Evolutionary conservation across 1,284 basidiomycete species (phyloP).

Genomic region (Ganoderma sp.): DNA sequence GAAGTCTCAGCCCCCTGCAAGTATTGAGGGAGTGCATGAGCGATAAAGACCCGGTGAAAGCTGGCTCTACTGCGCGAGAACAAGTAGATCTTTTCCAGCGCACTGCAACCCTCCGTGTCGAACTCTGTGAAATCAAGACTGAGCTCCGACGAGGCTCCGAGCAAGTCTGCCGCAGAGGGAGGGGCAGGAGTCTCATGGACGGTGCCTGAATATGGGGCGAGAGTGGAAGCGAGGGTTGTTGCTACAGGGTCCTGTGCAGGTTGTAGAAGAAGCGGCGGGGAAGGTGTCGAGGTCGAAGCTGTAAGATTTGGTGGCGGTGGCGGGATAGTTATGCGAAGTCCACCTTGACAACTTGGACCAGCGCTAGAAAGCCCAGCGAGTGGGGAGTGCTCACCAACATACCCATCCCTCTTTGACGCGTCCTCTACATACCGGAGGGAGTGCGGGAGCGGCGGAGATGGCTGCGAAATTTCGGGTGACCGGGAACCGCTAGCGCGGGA

Average conservation of each 20-base stretch:
- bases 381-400: conserved; percentile 22
- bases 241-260: conserved; percentile 22
- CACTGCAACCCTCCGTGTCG: conserved; percentile 79
- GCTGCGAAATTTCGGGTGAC: conserved; percentile 24
- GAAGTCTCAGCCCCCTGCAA: conserved; percentile 32
- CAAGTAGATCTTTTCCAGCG: conserved; percentile 93
- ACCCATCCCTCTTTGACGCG: conserved; percentile 18
- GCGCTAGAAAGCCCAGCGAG: conserved; percentile 26
- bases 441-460: conserved; percentile 25
- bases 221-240: conserved; percentile 6
- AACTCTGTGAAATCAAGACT: conserved; percentile 47
- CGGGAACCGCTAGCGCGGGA: conserved; percentile 22
- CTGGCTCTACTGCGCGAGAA: conserved; percentile 86
- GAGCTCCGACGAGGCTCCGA: conserved; percentile 23
- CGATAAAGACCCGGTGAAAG: conserved; percentile 88
- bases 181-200: conserved; percentile 18
- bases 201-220: conserved; percentile 10
- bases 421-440: conserved; percentile 28
- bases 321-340: conserved; percentile 35
- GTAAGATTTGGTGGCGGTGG: conserved; percentile 34
- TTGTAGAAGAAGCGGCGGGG: conserved; percentile 30
- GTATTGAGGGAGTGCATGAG: conserved; percentile 68
- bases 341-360: conserved; percentile 17
- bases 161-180: conserved; percentile 24
- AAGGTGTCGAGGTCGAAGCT: conserved; percentile 34